Base-by-base conservation (phyloP, 2,329 filamentous ascomycete species). In the Corniculantispora saksenae region DNA sequence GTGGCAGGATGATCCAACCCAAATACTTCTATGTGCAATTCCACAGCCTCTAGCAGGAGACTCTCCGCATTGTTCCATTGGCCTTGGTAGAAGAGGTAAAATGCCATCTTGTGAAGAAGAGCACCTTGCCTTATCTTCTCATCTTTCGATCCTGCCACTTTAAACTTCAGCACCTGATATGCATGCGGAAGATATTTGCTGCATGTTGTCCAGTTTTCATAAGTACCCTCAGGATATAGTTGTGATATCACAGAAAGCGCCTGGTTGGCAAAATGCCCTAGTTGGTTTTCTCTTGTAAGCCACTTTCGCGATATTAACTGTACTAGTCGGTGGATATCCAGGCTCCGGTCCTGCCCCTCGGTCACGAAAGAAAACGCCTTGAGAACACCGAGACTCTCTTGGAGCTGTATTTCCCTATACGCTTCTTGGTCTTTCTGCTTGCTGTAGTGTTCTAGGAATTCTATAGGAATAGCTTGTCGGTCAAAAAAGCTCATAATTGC, bases 301-400 rank as follows among this genome's bases (percentile, higher is more conserved):
- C 75, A 76, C 53, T 73, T 76, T 21, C 66, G 73, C 0, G 73
- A 74, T 0, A 73, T 70, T 27, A 77, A 48, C 53, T 78, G 76
- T 3, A 77, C 75, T 0, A 78, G 72, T 15, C 73, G 69, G 65
- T 78, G 76, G 66, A 78, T 73, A 43, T 72, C 65, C 2, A 74
- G 61, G 25, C 23, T 59, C 9, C 64, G 15, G 8, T 51, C 62
- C 17, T 67, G 68, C 32, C 67, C 67, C 59, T 69, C 68, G 0
- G 61, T 61, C 1, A 74, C 58, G 51, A 74, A 69, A 7, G 68
- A 72, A 50, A 73, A 76, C 1, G 72, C 72, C 57, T 71, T 73
- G 0, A 76, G 66, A 2, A 69, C 9, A 0, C 71, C 73, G 1
- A 76, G 17, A 8, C 71, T 67, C 32, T 70, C 68, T 15, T 47